A percentile compares a stretch with the other conserved stretches of the same genome.
These are phyloP conservation scores for Teratosphaeria nubilosa DNA, from an alignment of 2,329 filamentous ascomycete species.

Conservation along the genomic window DNA sequence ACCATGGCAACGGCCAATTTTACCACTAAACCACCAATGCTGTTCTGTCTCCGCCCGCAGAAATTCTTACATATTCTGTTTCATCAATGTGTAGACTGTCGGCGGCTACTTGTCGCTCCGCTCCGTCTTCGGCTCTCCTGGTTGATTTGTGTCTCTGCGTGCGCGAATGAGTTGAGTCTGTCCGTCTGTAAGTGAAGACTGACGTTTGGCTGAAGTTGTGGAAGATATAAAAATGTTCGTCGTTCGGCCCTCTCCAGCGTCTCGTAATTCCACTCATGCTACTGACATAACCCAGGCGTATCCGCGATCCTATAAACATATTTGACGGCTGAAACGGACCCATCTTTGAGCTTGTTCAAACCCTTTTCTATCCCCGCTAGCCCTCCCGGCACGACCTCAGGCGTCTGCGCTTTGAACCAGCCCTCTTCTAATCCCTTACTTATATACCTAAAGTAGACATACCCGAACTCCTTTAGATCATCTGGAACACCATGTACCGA, in stretches of 20 bases:
- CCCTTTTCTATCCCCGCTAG: slow-evolving; percentile 45
- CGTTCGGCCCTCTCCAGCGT: no score
- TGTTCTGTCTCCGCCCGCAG: no score
- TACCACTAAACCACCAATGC: not conserved
- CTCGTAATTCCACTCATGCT: not conserved
- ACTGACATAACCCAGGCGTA: slow-evolving; percentile 21
- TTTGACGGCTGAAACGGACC: slow-evolving; percentile 54
- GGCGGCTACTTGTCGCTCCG: no score
- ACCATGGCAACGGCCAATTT: not conserved
- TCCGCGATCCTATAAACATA: slow-evolving; percentile 51
- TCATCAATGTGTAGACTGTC: no score
- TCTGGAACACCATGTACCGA: slow-evolving; percentile 22
- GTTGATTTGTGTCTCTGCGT: no score
- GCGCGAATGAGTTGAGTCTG: no score
- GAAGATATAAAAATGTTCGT: no score
- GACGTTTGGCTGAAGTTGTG: no score
- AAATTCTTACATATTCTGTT: no score
- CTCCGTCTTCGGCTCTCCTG: no score
- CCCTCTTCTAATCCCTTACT: slow-evolving; percentile 25
- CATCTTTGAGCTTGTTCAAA: slow-evolving; percentile 46
- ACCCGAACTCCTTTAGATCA: slow-evolving; percentile 26
- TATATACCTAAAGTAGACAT: slow-evolving; percentile 24
- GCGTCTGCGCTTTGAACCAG: slow-evolving; percentile 27
- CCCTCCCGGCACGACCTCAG: slow-evolving; percentile 45
- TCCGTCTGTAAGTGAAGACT: no score